A percentile compares a stretch with the other conserved stretches of the same genome.
Conservation (phyloP, 768 basidiomycete species). For the Lactarius indigo region DNA sequence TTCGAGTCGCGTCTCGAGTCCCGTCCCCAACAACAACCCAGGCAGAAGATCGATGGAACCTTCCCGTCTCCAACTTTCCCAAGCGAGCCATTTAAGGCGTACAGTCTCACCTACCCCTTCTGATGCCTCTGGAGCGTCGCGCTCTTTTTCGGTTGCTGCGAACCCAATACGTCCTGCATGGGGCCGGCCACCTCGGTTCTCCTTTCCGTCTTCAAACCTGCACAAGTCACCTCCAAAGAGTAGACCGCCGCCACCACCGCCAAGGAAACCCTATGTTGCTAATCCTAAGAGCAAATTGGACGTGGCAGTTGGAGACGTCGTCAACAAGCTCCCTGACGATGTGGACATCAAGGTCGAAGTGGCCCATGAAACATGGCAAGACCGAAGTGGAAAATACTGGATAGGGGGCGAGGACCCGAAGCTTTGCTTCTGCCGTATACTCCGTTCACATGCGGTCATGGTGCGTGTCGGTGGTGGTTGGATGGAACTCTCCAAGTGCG, state of each 20-base stretch:
- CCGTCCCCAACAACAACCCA: slow-evolving; percentile 35
- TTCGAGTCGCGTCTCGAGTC: slow-evolving; percentile 36
- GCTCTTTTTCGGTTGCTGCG: slow-evolving; percentile 47
- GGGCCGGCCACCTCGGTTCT: slow-evolving; percentile 65
- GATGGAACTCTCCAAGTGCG: slow-evolving; percentile 86
- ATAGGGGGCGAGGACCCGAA: slow-evolving; percentile 90
- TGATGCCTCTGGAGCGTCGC: slow-evolving; percentile 51
- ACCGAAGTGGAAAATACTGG: slow-evolving; percentile 94
- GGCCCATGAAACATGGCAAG: slow-evolving; percentile 82
- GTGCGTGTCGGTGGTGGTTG: slow-evolving; percentile 95
- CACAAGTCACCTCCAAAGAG: slow-evolving; percentile 46
- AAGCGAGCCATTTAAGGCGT: slow-evolving; percentile 40
- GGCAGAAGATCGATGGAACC: slow-evolving; percentile 34
- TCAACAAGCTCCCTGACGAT: slow-evolving; percentile 82
- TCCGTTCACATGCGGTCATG: slow-evolving; percentile 92
- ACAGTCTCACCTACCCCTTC: slow-evolving; percentile 60
- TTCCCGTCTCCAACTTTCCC: slow-evolving; percentile 35
- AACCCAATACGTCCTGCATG: slow-evolving; percentile 52
- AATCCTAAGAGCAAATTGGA: slow-evolving; percentile 91
- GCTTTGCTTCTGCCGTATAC: slow-evolving; percentile 87
- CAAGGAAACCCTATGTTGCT: slow-evolving; percentile 72
- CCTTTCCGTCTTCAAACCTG: slow-evolving; percentile 43
- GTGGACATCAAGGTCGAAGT: slow-evolving; percentile 81
- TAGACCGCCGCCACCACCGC: slow-evolving; percentile 33
- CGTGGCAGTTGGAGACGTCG: slow-evolving; percentile 86